Evolutionary conservation across 805 yeast genomes (phyloP), one percentile per base, ranked within the genome.

Genomic region (Yarrowia keelungensis): DNA sequence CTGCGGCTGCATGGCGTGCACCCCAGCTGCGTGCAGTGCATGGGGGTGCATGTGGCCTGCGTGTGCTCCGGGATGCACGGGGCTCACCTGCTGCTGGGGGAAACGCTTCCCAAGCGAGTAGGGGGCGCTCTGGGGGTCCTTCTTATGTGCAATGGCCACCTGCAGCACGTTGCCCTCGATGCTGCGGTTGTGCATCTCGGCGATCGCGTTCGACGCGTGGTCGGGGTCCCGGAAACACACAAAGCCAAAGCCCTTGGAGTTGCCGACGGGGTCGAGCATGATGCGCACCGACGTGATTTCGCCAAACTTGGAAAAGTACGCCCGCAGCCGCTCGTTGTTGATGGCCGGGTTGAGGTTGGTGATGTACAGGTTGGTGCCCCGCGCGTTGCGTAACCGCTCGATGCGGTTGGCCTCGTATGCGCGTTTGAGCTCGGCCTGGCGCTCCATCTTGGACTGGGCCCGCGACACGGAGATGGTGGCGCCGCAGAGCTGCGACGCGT

Each of bases 221-320:
- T 85, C 80, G 68, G 90, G 88, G 71, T 80, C 80, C 73, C 86
- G 87, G 75, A 84, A 91, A 78, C 92, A 89, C 67, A 90, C 91
- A 80, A 91, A 91, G 54, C 95, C 96, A 75, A 89, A 91, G 22
- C 95, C 93, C 75, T 87, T 85, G 26, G 94, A 89, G 70, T 81
- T 81, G 41, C 81, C 82, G n/a, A 71, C 69, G 46, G 80, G 81
- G 69, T 80, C 82, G 3, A 86, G 84, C 79, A 87, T 86, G 35
- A 86, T 80, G 68, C 85, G 84, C 3, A 86, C 85, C 51, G 87
- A 84, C 9, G 84, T 80, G 43, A 87, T 83, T 36, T 77, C 79
- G 14, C 90, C 90, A 75, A 77, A 86, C 64, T 74, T 72, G 22
- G 75, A 73, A 73, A 86, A 87, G 69, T 82, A 77, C 2, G 77